Base-by-base conservation (phyloP, 345 rosid species). In the Eucalyptus viminalis region DNA sequence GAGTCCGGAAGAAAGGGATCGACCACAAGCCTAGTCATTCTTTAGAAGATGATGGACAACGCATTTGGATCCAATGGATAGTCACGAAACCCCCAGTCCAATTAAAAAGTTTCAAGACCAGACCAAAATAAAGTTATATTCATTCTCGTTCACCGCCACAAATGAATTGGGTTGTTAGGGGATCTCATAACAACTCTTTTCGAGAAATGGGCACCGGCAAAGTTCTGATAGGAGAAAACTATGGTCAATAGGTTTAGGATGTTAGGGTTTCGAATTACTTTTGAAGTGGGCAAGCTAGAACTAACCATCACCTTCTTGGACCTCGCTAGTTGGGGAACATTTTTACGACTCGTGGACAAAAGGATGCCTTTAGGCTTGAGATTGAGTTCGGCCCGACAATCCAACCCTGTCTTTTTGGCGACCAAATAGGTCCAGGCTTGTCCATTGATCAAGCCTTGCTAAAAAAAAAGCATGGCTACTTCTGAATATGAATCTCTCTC, bases 21-120 rank as follows among this genome's bases (percentile, higher is more conserved):
- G 6, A 21, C 14, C 81, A 6, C 0, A 6, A 1, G 14, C 14
- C 27, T 72, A 19, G 3, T 13, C 45, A 21, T 72, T 13, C 25
- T 72, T 19, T 37, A 11, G 8, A 5, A 37, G 9, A 37, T 24
- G 25, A 11, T 76, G 12, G 83, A 76, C 8, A 13, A 19, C 2
- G 13, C 25, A 34, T 34, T 67, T 56, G 29, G 62, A 56, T 56
- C 1, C 29, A 56, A 24, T 24, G 40, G 76, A 67, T 67, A 34
- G 22, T 17, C 22, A 67, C 8, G 22, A 67, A 67, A 67, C 0
- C 31, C 2, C 1, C 1, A 0, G 3, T n/a, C 22, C 13, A 56
- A 56, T 56, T 22, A 24, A 56, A 56, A 9, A 24, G 2, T 3
- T 19, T 21, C 0, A 53, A 53, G 25, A 53, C 0, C 5, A 0